These are phyloP conservation scores for Pachysandra terminalis DNA, from an alignment of 164 flowering plant genomes.

Conservation along the genomic window DNA sequence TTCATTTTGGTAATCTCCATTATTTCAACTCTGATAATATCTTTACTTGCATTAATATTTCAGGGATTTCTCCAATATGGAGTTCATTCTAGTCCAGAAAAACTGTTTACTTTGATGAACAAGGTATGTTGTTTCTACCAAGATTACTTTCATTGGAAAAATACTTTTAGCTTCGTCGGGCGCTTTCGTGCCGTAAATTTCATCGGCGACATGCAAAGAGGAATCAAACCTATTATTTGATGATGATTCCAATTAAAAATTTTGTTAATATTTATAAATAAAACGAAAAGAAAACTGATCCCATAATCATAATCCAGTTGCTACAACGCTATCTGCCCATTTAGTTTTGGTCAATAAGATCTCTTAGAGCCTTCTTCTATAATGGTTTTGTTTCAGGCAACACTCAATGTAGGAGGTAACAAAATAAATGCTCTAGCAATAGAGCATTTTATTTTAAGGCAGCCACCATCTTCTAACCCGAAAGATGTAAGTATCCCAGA, in stretches of 20 bases:
- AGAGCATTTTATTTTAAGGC: constrained; percentile 69
- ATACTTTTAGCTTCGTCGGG: not conserved
- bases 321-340: not conserved
- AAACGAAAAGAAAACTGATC: too few species aligned
- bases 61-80: constrained; percentile 89
- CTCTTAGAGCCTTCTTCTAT: not conserved
- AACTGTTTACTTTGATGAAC: constrained; percentile 52
- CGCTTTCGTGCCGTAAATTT: not conserved
- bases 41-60: constrained; percentile 10
- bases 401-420: constrained; percentile 77
- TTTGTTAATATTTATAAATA: too few species aligned
- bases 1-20: not conserved
- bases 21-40: not conserved
- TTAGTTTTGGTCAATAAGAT: not conserved
- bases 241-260: too few species aligned
- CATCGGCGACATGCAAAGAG: too few species aligned
- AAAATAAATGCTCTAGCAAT: constrained; percentile 72
- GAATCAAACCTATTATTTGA: too few species aligned
- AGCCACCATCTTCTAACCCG: constrained; percentile 26
- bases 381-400: constrained; percentile 48
- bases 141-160: not conserved
- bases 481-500: constrained; percentile 39
- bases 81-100: constrained; percentile 63
- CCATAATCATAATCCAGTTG: not conserved
- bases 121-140: constrained; percentile 41